phyloP scores from a whole-genome alignment of 2,329 filamentous ascomycete genomes.

The Thielaviopsis populi region DNA sequence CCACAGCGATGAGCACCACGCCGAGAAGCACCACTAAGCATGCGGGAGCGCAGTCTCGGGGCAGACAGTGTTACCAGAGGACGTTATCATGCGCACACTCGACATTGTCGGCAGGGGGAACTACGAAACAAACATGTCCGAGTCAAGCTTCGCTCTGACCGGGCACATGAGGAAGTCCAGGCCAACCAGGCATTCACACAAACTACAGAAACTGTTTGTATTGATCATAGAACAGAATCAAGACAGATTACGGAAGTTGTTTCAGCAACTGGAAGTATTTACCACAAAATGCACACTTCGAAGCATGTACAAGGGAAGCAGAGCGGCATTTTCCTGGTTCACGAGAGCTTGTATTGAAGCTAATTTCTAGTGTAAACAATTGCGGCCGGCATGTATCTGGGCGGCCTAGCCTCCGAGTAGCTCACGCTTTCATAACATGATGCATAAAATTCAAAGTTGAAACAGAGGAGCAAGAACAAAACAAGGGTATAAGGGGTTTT shows the following conservation, averaged over 20 bases:
- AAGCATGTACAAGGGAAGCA: neutral
- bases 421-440: neutral
- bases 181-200: neutral
- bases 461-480: neutral
- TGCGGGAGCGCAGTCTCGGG: neutral
- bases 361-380: neutral
- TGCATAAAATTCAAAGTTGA: neutral
- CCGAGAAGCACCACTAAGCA: constrained; percentile 41
- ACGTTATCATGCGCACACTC: neutral
- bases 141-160: neutral
- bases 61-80: neutral
- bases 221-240: constrained; percentile 7
- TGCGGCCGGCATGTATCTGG: neutral
- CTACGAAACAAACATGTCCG: neutral
- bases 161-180: neutral
- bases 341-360: neutral
- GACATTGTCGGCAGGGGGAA: neutral
- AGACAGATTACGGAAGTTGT: constrained; percentile 5
- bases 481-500: constrained; percentile 3
- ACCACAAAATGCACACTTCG: neutral
- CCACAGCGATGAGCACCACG: constrained; percentile 35
- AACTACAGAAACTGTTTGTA: constrained; percentile 9
- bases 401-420: neutral
- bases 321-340: neutral
- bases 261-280: neutral